Evolutionary conservation across 2,329 filamentous ascomycete genomes (phyloP).

Genomic region (Fusarium sp.): DNA sequence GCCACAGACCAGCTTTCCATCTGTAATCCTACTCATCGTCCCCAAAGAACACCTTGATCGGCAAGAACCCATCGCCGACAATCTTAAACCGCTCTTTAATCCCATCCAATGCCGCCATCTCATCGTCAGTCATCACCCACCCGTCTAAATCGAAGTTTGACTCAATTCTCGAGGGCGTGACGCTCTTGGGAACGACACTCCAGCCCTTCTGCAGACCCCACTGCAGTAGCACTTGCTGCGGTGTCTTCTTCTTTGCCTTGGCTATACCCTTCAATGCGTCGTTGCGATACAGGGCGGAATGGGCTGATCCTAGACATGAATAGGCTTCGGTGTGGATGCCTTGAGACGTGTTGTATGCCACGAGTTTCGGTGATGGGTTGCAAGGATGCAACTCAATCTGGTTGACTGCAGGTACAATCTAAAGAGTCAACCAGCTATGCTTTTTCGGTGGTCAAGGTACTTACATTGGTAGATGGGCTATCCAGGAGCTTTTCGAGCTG

Average conservation of each 20-base stretch:
- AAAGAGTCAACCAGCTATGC: background rate
- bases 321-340: constrained; percentile 82
- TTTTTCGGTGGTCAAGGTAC: background rate
- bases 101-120: constrained; percentile 75
- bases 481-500: constrained; percentile 83
- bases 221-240: constrained; percentile 80
- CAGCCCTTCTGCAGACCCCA: constrained; percentile 87
- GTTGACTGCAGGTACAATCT: constrained; percentile 77
- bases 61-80: constrained; percentile 80
- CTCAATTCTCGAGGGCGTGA: constrained; percentile 79
- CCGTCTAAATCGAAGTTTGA: constrained; percentile 81
- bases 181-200: constrained; percentile 88
- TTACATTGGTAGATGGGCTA: constrained; percentile 71
- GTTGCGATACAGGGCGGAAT: constrained; percentile 78
- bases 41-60: constrained; percentile 84
- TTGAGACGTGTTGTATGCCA: constrained; percentile 78
- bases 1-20: no score
- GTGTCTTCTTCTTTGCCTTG: constrained; percentile 73
- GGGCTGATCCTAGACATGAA: constrained; percentile 78
- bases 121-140: constrained; percentile 78
- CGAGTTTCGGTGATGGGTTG: constrained; percentile 83
- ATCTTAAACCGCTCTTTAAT: constrained; percentile 85
- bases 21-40: constrained; percentile 74
- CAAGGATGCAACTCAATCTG: constrained; percentile 86
- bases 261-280: constrained; percentile 72